Conservation (phyloP, 2,329 filamentous ascomycete species). For the Diaporthe sp. region DNA sequence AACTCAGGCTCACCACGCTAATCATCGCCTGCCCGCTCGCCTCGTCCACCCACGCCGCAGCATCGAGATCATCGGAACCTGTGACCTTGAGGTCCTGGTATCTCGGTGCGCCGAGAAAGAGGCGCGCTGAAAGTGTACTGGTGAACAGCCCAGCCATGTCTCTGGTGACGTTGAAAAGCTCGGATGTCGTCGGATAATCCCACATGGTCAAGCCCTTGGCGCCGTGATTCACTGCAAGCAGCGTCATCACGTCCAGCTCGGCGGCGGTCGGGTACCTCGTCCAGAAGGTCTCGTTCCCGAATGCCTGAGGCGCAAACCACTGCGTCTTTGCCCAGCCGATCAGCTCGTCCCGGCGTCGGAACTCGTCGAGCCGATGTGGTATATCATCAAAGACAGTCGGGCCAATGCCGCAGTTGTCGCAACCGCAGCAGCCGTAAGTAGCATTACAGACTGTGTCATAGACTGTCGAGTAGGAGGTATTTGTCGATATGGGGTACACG, state of each 20-base stretch:
- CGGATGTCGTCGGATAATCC: conserved; percentile 58
- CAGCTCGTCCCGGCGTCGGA: conserved; percentile 57
- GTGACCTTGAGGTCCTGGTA: conserved; percentile 45
- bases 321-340: conserved; percentile 57
- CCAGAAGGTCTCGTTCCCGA: conserved; percentile 64
- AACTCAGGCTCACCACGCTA: conserved; percentile 42
- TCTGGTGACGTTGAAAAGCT: conserved; percentile 52
- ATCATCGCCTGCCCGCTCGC: conserved; percentile 38
- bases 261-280: conserved; percentile 57
- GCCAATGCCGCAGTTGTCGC: conserved; percentile 60
- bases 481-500: conserved; percentile 63
- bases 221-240: conserved; percentile 63
- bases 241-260: conserved; percentile 63
- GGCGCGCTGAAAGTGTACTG: conserved; percentile 48
- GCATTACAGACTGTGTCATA: conserved; percentile 63
- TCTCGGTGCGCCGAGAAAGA: conserved; percentile 54
- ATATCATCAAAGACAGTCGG: conserved; percentile 59
- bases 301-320: conserved; percentile 66
- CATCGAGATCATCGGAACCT: conserved; percentile 52
- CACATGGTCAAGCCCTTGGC: conserved; percentile 65
- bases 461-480: conserved; percentile 58
- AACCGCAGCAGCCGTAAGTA: conserved; percentile 68
- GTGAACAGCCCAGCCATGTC: conserved; percentile 57
- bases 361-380: conserved; percentile 57
- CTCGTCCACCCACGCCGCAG: conserved; percentile 55